Evolutionary conservation across 192 early-diverging fungal species (phyloP), one percentile per base, ranked within the genome.

Genomic region (Ambispora gerdemannii): DNA sequence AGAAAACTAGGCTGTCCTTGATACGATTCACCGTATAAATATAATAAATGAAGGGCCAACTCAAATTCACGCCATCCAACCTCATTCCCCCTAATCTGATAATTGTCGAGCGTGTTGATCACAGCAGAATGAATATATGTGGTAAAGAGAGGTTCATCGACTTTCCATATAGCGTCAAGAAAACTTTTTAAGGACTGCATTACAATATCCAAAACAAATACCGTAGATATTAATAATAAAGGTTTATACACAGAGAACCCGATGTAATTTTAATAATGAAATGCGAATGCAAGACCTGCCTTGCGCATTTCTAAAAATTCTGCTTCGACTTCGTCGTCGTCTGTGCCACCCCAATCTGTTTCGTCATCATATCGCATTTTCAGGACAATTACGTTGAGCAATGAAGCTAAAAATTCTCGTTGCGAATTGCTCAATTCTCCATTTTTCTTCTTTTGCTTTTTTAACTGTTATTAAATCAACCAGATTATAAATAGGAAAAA

Each of bases 341-440:
- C 89, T 22, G 84, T 90, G 64, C 83, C 78, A 17, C 82, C 84
- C 84, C 86, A 92, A 7, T 88, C 82, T 61, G 88, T 91, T 52
- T 94, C 92, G 32, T 92, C 90, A 78, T 92, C 85, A 70, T 93
- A 96, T 80, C 93, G 93, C 86, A 95, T 91, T 83, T 96, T 96
- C 32, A 86, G 75, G 15, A 94, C 85, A 36, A 96, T 77, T 0
- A 87, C 85, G 30, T 82, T 78, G 36, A 94, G 75, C 33, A 93
- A 77, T 11, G 82, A 78, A 28, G 73, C 74, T 43, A 87, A 52
- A 51, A 84, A 77, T 63, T 82, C 79, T 33, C 76, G 76, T 58
- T 84, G 85, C 31, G 77, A 62, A 33, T 81, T 74, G 36, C 75
- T 72, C 34, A 87, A 72, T 22, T 69, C 71, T 13, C 77, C 75